Base-by-base conservation (phyloP, 2,329 filamentous ascomycete species). In the Ophiostoma sp. region DNA sequence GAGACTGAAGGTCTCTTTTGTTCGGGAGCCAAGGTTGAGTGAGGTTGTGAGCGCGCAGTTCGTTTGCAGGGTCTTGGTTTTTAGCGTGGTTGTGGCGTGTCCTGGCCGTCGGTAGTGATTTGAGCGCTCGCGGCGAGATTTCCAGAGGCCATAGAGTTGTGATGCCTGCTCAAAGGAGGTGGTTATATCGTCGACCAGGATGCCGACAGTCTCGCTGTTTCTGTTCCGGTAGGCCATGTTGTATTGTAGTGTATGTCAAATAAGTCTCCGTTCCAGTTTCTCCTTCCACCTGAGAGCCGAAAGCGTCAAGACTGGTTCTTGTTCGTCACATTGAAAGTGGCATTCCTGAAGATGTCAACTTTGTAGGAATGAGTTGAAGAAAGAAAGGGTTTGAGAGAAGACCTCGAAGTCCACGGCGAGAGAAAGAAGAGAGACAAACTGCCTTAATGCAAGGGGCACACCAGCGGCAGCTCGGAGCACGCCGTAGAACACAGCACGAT, bases 131-230 rank as follows among this genome's bases (percentile, higher is more conserved):
- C 81, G 78, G 25, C 78, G 78, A 71, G 77, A 77, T 72, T 80
- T 80, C 82, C 82, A 84, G 22, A 75, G 77, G 1, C 78, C 75
- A 78, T 84, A 83, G 74, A 79, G 79, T 39, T 79, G 77, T 3
- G 81, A 76, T 12, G 77, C 80, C 22, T 74, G 75, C 28, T 78
- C 78, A 71, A 82, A 82, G 9, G 79, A 78, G 22, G 78, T 76
- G 17, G 78, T 72, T 8, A 82, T 76, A 61, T 79, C 80, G 57
- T 77, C 76, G 45, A 82, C 78, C 31, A 80, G 76, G 61, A 72
- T 76, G 75, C 75, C 76, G 36, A 81, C 79, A 42, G 42, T 61
- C 71, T 50, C 61, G 36, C 22, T 68, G 25, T 33, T 42, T 22
- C 3, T 59, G 25, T 7, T 31, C 22, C 36, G 36, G 39, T 69